These are phyloP conservation scores for Xylariomycetidae sp. DNA, from an alignment of 2,329 filamentous ascomycete genomes.

Conservation along the genomic window DNA sequence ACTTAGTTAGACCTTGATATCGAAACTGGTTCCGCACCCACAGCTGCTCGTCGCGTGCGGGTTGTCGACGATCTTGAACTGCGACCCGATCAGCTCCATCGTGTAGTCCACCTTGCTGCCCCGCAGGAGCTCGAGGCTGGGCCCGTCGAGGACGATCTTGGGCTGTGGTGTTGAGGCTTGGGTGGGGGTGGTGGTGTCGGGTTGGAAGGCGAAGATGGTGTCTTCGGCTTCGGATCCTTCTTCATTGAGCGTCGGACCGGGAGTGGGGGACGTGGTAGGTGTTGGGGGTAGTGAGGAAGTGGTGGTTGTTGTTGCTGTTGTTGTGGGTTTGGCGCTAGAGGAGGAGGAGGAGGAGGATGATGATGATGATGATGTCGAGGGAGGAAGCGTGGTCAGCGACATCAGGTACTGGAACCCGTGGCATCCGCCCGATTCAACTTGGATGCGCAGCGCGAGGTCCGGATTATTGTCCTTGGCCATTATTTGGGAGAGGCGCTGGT, in stretches of 20 bases:
- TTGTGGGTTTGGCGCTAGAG: constrained; percentile 1
- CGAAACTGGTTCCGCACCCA: constrained; percentile 96
- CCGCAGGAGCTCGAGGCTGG: constrained; percentile 81
- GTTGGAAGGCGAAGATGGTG: constrained; percentile 72
- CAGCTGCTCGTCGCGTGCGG: constrained; percentile 89
- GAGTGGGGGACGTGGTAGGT: constrained; percentile 25
- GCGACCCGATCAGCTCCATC: constrained; percentile 77
- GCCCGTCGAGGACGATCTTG: constrained; percentile 85
- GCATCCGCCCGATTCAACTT: constrained; percentile 89
- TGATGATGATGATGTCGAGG: constrained; percentile 17
- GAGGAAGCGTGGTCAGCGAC: constrained; percentile 66
- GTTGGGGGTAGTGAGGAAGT: constrained; percentile 2
- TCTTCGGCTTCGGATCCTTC: constrained; percentile 77
- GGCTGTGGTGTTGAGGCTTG: constrained; percentile 30
- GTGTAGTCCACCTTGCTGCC: constrained; percentile 97
- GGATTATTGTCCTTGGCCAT: constrained; percentile 70
- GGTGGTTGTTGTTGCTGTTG: constrained; percentile 4
- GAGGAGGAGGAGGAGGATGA: constrained; percentile 10
- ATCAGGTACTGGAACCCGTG: constrained; percentile 98
- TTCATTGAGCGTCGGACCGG: constrained; percentile 10
- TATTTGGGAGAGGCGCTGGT: constrained; percentile 69
- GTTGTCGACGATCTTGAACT: constrained; percentile 96
- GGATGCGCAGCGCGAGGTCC: constrained; percentile 80
- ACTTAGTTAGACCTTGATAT: constrained; percentile 75
- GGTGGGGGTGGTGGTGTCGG: constrained; percentile 38